phyloP scores from a whole-genome alignment of 2,329 filamentous ascomycete genomes.

The Botrytis tulipae region DNA sequence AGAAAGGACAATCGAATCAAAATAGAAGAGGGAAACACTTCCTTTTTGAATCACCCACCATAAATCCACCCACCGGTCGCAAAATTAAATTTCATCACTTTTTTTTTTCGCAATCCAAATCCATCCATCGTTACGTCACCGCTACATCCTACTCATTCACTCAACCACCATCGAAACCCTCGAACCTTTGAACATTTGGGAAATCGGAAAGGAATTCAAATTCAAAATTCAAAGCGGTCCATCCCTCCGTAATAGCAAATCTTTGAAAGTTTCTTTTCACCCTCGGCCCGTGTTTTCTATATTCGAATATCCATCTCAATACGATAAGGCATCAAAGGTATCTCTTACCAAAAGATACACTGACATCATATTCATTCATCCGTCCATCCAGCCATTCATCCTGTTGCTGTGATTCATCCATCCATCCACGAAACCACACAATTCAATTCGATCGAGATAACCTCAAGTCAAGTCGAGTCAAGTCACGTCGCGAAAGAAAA shows the following conservation, averaged over 20 bases:
- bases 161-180: neutral
- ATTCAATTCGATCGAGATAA: neutral
- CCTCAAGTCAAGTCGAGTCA: neutral
- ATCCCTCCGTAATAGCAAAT: neutral
- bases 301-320: neutral
- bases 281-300: neutral
- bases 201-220: neutral
- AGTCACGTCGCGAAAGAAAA: neutral
- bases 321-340: neutral
- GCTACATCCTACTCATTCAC: neutral
- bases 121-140: conserved; percentile 4
- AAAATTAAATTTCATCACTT: neutral
- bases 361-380: neutral
- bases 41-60: neutral
- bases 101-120: neutral
- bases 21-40: neutral
- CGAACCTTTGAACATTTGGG: neutral
- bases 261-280: neutral
- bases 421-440: neutral
- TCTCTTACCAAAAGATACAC: neutral
- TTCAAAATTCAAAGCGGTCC: neutral
- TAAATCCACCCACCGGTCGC: neutral
- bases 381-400: neutral
- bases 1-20: no score
- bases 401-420: neutral